Conservation (phyloP, 352 stramenopile genomes). For the Phytophthora constricta region DNA sequence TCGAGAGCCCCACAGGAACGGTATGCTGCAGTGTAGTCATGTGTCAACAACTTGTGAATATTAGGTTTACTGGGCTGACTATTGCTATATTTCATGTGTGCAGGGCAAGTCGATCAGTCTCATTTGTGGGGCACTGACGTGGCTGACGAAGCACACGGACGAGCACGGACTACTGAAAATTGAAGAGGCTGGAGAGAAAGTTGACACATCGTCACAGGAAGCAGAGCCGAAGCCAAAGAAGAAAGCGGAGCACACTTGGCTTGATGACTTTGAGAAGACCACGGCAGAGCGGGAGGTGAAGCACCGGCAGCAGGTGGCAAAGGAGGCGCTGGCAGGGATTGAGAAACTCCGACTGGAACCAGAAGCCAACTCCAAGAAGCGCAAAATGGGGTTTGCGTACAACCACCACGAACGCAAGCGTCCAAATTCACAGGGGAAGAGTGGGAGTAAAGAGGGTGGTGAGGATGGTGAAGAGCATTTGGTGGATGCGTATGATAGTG, state of each 20-base stretch:
- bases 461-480: conserved; percentile 63
- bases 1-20: conserved; percentile 93
- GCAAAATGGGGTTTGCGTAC: conserved; percentile 71
- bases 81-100: not conserved
- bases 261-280: conserved; percentile 65
- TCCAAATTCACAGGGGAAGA: conserved; percentile 2
- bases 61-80: not conserved
- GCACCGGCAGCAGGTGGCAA: conserved; percentile 50
- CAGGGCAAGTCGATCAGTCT: conserved; percentile 93
- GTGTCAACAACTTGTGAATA: not conserved
- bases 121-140: conserved; percentile 89
- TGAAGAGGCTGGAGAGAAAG: conserved; percentile 6
- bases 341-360: conserved; percentile 58
- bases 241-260: conserved; percentile 57
- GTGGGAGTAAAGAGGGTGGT: conserved; percentile 15
- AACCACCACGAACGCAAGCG: conserved; percentile 69
- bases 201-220: not conserved
- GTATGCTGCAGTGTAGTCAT: conserved; percentile 34
- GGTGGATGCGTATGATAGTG: conserved; percentile 83
- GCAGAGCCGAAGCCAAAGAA: conserved; percentile 22
- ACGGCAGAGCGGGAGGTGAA: conserved; percentile 46
- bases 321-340: conserved; percentile 63
- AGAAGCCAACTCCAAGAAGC: conserved; percentile 64
- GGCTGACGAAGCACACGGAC: conserved; percentile 80
- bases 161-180: conserved; percentile 64